Conservation (phyloP, 169 alveolate species). For the Plasmodium sp. region DNA sequence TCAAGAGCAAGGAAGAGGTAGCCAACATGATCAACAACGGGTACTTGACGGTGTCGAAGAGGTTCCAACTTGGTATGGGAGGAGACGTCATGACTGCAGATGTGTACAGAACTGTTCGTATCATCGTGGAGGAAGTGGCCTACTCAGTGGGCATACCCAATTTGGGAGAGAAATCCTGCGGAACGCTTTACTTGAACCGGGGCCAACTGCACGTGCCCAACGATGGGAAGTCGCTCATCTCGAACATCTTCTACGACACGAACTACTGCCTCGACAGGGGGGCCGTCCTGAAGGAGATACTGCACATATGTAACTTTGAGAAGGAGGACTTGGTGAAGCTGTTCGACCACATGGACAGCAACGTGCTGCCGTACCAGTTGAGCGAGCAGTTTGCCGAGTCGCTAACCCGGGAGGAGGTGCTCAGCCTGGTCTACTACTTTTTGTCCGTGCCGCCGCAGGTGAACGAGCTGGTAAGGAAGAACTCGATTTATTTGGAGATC, state of each 20-base stretch:
- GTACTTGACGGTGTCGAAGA: not conserved
- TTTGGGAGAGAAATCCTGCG: constrained; percentile 9
- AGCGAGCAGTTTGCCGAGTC: not conserved
- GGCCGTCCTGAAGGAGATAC: constrained; percentile 15
- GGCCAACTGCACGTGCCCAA: constrained; percentile 23
- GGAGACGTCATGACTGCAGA: constrained; percentile 46
- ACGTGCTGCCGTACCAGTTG: constrained; percentile 47
- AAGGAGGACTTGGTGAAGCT: constrained; percentile 21
- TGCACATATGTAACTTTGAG: constrained; percentile 17
- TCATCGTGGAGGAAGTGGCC: constrained; percentile 32
- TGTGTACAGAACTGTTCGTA: constrained; percentile 5
- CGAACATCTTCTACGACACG: constrained; percentile 39
- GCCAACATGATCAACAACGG: not conserved
- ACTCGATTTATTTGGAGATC: not conserved
- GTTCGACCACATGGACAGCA: constrained; percentile 6
- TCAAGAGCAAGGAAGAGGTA: constrained; percentile 8
- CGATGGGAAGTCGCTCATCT: constrained; percentile 22
- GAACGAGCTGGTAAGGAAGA: not conserved
- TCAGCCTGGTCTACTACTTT: constrained; percentile 12
- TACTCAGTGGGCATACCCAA: constrained; percentile 18
- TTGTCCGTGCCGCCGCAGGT: constrained; percentile 31
- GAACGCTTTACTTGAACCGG: constrained; percentile 8
- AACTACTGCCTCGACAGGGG: constrained; percentile 17
- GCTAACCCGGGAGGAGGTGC: constrained; percentile 18
- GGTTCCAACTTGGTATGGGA: constrained; percentile 13